These are phyloP conservation scores for Colletotrichum sp. DNA, from an alignment of 2,329 filamentous ascomycete species.

Conservation along the genomic window DNA sequence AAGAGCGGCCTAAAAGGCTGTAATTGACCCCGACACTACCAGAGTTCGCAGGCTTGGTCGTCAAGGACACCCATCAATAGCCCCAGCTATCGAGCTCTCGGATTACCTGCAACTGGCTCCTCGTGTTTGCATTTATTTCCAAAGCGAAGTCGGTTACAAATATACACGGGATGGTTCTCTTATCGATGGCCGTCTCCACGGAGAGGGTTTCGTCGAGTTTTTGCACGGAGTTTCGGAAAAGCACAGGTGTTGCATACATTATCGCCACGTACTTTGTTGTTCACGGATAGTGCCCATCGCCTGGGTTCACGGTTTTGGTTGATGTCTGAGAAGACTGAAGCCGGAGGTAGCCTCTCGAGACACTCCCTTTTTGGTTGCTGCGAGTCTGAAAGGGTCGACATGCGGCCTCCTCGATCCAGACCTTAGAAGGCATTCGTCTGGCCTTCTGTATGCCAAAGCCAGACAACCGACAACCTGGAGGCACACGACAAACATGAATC, in stretches of 20 bases:
- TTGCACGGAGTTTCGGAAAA: neutral
- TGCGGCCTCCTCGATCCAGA: neutral
- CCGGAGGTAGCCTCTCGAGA: neutral
- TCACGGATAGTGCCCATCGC: neutral
- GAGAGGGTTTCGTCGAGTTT: neutral
- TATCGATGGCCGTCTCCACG: neutral
- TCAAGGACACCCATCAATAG: neutral
- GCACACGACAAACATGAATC: neutral
- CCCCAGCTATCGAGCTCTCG: neutral
- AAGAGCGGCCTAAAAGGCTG: neutral
- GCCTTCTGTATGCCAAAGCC: neutral
- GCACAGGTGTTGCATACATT: neutral
- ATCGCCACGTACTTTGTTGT: neutral
- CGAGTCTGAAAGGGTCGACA: neutral
- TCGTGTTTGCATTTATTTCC: neutral
- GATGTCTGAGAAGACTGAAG: neutral
- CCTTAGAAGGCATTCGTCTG: neutral
- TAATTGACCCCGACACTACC: neutral
- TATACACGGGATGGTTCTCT: neutral
- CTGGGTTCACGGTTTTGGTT: neutral
- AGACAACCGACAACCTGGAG: neutral
- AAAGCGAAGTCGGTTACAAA: neutral
- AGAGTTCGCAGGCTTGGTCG: neutral
- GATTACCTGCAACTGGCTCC: neutral
- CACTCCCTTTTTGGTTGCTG: neutral